A percentile compares a stretch with the other conserved stretches of the same genome.
phyloP scores from a whole-genome alignment of 257 asterid species.

The Primulina tabacum region DNA sequence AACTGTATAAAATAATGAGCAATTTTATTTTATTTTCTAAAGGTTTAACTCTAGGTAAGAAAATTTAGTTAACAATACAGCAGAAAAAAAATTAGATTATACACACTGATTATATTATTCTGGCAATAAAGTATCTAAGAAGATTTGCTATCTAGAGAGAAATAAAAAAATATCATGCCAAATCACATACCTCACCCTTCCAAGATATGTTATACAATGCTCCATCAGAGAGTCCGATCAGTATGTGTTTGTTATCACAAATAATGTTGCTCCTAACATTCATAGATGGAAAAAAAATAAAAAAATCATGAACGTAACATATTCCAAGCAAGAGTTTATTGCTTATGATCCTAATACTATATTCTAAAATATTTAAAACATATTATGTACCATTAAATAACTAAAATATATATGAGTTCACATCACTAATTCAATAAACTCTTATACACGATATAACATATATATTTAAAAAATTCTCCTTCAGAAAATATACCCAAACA shows the following conservation, averaged over 20 bases:
- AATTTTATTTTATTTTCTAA: slow-evolving; percentile 16
- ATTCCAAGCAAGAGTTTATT: not conserved
- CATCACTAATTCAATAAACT: not conserved
- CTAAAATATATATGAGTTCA: not conserved
- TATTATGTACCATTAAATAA: not conserved
- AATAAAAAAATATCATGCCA: slow-evolving; percentile 22
- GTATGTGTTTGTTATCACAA: slow-evolving; percentile 86
- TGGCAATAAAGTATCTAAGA: slow-evolving; percentile 3
- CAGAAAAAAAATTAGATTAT: slow-evolving; percentile 8
- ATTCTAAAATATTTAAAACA: not conserved
- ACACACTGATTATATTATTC: not conserved
- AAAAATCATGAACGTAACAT: not conserved
- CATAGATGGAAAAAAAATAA: slow-evolving; percentile 21
- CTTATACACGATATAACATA: too few species aligned
- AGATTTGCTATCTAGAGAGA: slow-evolving; percentile 9
- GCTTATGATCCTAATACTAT: not conserved
- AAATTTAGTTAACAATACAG: slow-evolving; percentile 3
- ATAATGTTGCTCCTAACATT: slow-evolving; percentile 90
- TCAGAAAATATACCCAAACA: not conserved
- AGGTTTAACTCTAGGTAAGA: slow-evolving; percentile 12
- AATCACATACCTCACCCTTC: slow-evolving; percentile 97
- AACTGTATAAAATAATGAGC: slow-evolving; percentile 50
- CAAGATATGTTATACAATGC: slow-evolving; percentile 90
- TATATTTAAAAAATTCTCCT: not conserved
- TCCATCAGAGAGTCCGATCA: slow-evolving; percentile 96